Conservation (phyloP, 169 alveolate species). For the Eimeria maxima region DNA sequence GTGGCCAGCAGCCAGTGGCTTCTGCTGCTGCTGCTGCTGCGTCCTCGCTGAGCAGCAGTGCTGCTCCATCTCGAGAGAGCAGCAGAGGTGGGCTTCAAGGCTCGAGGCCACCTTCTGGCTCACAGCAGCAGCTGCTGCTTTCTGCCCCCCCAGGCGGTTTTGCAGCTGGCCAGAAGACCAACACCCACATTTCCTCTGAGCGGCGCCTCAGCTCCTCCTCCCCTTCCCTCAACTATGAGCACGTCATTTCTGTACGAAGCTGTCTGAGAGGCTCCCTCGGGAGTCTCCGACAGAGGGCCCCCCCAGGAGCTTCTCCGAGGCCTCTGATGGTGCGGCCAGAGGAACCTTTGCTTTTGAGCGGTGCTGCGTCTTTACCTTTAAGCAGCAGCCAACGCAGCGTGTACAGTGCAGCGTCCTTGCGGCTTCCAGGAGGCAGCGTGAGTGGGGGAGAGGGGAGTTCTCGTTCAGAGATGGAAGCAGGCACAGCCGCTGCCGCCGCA, state of each 20-base stretch:
- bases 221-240: not conserved
- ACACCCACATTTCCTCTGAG: not conserved
- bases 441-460: not conserved
- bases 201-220: not conserved
- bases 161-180: not conserved
- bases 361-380: not conserved
- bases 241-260: not conserved
- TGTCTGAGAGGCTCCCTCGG: not conserved
- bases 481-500: not conserved
- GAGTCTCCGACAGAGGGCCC: not conserved
- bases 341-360: not conserved
- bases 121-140: constrained; percentile 1
- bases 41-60: not conserved
- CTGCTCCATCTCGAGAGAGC: not conserved
- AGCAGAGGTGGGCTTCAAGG: not conserved
- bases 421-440: not conserved
- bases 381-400: constrained; percentile 21
- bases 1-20: not conserved
- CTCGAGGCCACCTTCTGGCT: not conserved
- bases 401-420: not conserved
- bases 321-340: not conserved
- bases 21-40: constrained; percentile 9
- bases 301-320: not conserved
- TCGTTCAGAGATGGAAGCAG: not conserved
- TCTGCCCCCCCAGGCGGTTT: not conserved